These are phyloP conservation scores for Trichoderma sp. DNA, from an alignment of 2,329 filamentous ascomycete species.

Conservation along the genomic window DNA sequence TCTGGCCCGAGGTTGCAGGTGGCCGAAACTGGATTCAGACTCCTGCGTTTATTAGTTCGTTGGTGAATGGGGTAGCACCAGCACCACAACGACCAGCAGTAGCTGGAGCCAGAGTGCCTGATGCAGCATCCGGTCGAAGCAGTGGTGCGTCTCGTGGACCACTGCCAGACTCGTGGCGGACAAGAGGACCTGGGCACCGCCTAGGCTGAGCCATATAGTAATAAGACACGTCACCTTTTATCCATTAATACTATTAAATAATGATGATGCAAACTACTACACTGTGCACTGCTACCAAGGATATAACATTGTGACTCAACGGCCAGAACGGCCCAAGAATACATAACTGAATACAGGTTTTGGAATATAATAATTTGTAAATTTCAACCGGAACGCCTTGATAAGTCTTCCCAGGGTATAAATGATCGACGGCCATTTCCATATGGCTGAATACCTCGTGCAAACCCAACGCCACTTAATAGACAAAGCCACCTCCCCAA, in stretches of 20 bases:
- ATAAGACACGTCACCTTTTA: neutral
- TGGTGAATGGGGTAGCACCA: slow-evolving; percentile 29
- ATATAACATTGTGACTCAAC: neutral
- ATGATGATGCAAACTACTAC: neutral
- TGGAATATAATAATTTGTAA: neutral
- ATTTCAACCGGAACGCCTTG: neutral
- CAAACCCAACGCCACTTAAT: neutral
- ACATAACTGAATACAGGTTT: neutral
- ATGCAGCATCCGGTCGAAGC: slow-evolving; percentile 40
- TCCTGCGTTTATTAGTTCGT: slow-evolving; percentile 67
- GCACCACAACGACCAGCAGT: neutral
- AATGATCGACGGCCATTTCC: slow-evolving; percentile 4
- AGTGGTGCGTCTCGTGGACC: slow-evolving; percentile 50
- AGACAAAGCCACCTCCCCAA: neutral
- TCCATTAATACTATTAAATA: neutral
- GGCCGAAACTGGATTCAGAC: slow-evolving; percentile 76
- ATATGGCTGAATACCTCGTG: slow-evolving; percentile 2
- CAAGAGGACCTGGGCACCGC: slow-evolving; percentile 62
- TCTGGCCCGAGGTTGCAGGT: slow-evolving; percentile 87
- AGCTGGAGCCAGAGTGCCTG: slow-evolving; percentile 26
- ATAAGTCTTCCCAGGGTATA: neutral
- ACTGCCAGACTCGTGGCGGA: slow-evolving; percentile 64
- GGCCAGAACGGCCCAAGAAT: neutral
- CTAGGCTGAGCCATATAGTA: slow-evolving; percentile 49
- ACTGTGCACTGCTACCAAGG: neutral